Evolutionary conservation across 2,329 filamentous ascomycete species (phyloP).

Genomic region (Diaporthe australafricana): DNA sequence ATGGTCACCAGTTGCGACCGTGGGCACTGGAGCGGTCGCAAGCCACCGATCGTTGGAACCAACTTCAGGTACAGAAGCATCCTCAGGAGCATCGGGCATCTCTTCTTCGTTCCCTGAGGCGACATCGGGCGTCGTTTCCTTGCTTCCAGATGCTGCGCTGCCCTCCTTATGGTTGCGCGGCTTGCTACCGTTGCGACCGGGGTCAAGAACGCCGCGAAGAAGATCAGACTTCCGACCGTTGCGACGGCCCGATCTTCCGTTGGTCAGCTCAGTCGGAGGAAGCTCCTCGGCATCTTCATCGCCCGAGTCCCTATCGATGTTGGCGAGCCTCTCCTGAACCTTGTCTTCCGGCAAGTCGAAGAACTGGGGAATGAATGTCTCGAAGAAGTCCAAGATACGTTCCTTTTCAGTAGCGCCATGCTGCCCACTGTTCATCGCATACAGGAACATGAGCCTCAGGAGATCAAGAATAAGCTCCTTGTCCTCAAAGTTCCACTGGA

Average conservation of each 20-base stretch:
- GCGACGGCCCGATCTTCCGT: conserved; percentile 72
- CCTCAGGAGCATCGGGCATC: conserved; percentile 70
- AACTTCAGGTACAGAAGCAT: conserved; percentile 70
- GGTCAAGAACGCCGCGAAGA: conserved; percentile 87
- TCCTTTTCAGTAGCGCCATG: conserved; percentile 80
- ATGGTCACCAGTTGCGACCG: conserved; percentile 65
- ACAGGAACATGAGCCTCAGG: conserved; percentile 72
- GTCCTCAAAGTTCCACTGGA: conserved; percentile 79
- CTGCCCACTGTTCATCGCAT: conserved; percentile 75
- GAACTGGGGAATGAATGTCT: conserved; percentile 80
- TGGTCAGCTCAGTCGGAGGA: conserved; percentile 76
- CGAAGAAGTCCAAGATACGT: conserved; percentile 79
- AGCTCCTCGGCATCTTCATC: conserved; percentile 84
- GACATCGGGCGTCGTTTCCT: conserved; percentile 89
- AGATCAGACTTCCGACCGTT: conserved; percentile 84
- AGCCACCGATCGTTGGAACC: conserved; percentile 72
- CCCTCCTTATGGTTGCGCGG: conserved; percentile 81
- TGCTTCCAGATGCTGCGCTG: conserved; percentile 81
- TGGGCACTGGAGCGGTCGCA: conserved; percentile 68
- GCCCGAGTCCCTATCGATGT: conserved; percentile 76
- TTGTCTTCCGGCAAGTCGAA: conserved; percentile 80
- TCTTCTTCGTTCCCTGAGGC: conserved; percentile 84
- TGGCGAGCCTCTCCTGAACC: conserved; percentile 74
- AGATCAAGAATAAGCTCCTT: conserved; percentile 74
- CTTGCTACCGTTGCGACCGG: conserved; percentile 76